phyloP scores from a whole-genome alignment of 106 monocot species.

The Acorus calamus region DNA sequence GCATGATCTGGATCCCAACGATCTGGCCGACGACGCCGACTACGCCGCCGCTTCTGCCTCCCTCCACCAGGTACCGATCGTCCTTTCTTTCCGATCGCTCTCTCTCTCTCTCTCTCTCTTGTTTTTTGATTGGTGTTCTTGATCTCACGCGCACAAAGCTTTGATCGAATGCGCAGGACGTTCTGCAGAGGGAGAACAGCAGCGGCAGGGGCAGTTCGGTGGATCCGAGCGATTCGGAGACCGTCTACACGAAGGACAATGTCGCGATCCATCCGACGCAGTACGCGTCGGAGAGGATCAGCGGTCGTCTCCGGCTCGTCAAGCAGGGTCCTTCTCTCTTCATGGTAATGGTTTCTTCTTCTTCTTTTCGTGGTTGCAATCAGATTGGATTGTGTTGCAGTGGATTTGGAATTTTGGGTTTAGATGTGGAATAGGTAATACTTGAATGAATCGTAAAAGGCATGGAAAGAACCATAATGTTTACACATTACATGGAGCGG shows the following conservation, averaged over 20 bases:
- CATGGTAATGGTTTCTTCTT: conserved; percentile 20
- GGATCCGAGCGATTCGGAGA: conserved; percentile 20
- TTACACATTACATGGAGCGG: too few relatives aligned
- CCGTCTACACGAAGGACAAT: conserved; percentile 56
- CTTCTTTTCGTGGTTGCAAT: background rate
- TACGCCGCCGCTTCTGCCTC: conserved; percentile 61
- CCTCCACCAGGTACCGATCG: conserved; percentile 26
- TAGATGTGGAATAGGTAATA: too few relatives aligned
- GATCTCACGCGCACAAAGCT: background rate
- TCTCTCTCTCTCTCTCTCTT: background rate
- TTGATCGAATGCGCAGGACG: background rate
- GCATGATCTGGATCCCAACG: conserved; percentile 45
- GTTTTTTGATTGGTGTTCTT: background rate
- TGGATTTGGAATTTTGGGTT: too few relatives aligned
- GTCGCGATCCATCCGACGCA: conserved; percentile 74
- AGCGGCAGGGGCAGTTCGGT: conserved; percentile 12
- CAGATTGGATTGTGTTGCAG: too few relatives aligned
- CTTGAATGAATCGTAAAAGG: too few relatives aligned
- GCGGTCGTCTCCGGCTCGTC: conserved; percentile 53
- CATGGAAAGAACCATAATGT: too few relatives aligned
- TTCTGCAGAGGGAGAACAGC: conserved; percentile 1
- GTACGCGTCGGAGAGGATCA: conserved; percentile 54
- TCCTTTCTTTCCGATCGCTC: background rate
- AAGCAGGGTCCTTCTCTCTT: conserved; percentile 37
- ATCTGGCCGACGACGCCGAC: conserved; percentile 70